A percentile compares a stretch with the other conserved stretches of the same genome.
These are phyloP conservation scores for Sporobolomyces pararoseus DNA, from an alignment of 768 basidiomycete genomes.

Conservation along the genomic window DNA sequence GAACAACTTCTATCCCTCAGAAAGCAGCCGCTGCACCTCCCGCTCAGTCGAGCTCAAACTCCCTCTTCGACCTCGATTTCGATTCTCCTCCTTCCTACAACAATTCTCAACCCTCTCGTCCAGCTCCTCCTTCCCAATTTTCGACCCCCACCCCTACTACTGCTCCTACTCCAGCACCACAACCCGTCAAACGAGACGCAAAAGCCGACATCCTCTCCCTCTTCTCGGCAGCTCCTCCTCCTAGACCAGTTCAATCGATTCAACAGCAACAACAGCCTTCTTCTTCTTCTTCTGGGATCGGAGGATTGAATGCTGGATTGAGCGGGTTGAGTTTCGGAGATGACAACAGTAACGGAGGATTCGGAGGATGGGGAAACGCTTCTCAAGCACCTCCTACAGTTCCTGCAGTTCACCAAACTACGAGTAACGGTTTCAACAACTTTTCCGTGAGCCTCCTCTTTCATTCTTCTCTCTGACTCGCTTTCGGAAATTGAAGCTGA, in stretches of 20 bases:
- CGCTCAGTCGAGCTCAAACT: conserved; percentile 48
- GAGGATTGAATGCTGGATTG: conserved; percentile 13
- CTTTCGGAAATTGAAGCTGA: not conserved
- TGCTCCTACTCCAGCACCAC: conserved; percentile 48
- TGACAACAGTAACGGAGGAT: not conserved
- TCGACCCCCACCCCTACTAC: conserved; percentile 1
- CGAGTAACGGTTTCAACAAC: not conserved
- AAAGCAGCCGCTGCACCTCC: conserved; percentile 19
- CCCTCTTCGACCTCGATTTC: conserved; percentile 83
- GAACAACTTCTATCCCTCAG: conserved; percentile 43
- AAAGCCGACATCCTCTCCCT: conserved; percentile 83
- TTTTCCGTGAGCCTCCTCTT: conserved; percentile 11
- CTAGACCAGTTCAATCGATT: conserved; percentile 29
- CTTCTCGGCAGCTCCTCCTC: conserved; percentile 57
- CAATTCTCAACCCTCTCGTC: not conserved
- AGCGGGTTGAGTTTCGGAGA: conserved; percentile 25
- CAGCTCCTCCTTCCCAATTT: not conserved
- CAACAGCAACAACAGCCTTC: not conserved
- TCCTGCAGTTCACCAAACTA: not conserved
- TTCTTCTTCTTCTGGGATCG: not conserved
- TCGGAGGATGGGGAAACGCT: conserved; percentile 14
- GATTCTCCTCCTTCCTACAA: conserved; percentile 51
- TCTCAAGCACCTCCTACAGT: not conserved
- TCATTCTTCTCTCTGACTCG: not conserved
- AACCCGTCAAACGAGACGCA: conserved; percentile 42